Evolutionary conservation across 306 rosid genomes (phyloP).

Genomic region (Cucurbita pepo): DNA sequence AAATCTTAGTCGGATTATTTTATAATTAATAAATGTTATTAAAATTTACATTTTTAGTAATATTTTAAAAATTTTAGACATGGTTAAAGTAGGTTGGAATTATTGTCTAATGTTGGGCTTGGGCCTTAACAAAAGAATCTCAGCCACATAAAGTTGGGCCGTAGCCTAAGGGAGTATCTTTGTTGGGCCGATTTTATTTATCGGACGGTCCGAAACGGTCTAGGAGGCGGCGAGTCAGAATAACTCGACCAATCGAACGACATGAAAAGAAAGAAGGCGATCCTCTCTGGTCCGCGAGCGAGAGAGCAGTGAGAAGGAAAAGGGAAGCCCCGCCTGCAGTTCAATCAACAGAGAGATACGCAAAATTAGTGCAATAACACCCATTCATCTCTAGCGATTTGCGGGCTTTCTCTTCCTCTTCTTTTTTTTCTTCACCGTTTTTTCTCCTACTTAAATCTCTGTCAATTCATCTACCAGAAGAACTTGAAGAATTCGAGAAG

Average conservation of each 20-base stretch:
- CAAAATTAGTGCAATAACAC: not conserved
- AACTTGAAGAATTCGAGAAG: not conserved
- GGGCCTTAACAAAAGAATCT: not conserved
- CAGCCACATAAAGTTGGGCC: not conserved
- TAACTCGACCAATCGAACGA: not conserved
- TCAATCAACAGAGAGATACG: not conserved
- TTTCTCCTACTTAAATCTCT: not conserved
- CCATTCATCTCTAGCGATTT: conserved; percentile 3
- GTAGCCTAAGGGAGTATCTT: too few species aligned
- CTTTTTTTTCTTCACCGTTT: not conserved
- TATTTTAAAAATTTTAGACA: too few species aligned
- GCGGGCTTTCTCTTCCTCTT: conserved; percentile 7
- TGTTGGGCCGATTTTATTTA: not conserved
- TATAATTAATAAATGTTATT: too few species aligned
- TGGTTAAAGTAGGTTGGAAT: too few species aligned
- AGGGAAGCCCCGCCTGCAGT: not conserved
- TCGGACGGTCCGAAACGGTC: not conserved
- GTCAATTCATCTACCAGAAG: not conserved
- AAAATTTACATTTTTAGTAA: too few species aligned
- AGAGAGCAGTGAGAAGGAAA: not conserved
- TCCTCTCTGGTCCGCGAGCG: not conserved
- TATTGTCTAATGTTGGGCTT: not conserved
- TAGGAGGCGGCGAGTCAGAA: not conserved
- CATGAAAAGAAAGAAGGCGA: not conserved
- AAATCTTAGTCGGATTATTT: too few species aligned